Base-by-base conservation (phyloP, 768 basidiomycete species). In the Mycena haematopus region DNA sequence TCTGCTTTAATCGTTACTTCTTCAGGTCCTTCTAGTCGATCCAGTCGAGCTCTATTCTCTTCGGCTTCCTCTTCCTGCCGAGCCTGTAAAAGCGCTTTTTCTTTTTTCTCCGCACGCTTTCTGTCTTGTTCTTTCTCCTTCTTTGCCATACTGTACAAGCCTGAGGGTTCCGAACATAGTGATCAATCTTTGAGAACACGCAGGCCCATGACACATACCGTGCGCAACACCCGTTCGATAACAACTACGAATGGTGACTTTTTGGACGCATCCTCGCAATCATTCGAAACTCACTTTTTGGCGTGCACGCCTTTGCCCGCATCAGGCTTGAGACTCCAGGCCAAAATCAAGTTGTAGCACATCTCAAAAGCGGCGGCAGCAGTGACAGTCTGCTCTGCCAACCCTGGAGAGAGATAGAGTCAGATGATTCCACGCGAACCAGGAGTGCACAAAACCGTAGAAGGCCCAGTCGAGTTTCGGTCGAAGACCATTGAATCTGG, bases 321-420 rank as follows among this genome's bases (percentile, higher is more conserved):
- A 35, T 62, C 60, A 9, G 65, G 63, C 15, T 61, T 51, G 24
- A 69, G 65, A 46, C 72, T 70, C 72, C 72, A 73, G 9, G 42
- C 56, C 56, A 69, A 46, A 17, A 74, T 66, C 8, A 74, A 57
- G 52, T 74, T 74, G 53, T 73, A 74, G 1, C 59, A 65, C 58
- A 63, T 67, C 52, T 67, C 66, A n/a, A 72, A 71, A 7, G 68
- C 72, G 49, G 70, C 68, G 2, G 64, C 74, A 3, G 71, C 72
- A 4, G 70, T 65, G 11, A 69, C 69, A 29, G 70, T 73, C 36
- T 71, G 69, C 40, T 71, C 69, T 19, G 69, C 72, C 19, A 74
- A 50, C 1, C 69, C 70, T 71, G 33, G 44, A 47, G 27, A 22
- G 35, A 29, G 3, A 2, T 6, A 50, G 45, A 5, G 46, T 62